phyloP scores from a whole-genome alignment of 2,329 filamentous ascomycete genomes.

The Anthostomella pinea region DNA sequence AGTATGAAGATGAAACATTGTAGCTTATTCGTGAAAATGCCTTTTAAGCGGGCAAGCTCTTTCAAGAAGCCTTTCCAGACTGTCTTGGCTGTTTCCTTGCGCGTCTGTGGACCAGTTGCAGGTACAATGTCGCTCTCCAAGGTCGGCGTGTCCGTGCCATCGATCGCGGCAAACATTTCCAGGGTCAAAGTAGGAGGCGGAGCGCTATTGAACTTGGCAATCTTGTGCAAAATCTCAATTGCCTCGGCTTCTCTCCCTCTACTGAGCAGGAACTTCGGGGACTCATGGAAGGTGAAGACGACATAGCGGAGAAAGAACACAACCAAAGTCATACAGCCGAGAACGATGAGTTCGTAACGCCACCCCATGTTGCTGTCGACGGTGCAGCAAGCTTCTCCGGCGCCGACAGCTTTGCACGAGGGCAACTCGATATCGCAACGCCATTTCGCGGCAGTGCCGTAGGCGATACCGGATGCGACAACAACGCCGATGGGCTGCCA shows the following conservation, averaged over 20 bases:
- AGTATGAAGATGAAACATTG: too few relatives aligned
- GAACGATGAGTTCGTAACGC: constrained; percentile 44
- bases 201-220: constrained; percentile 40
- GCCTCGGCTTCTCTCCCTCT: constrained; percentile 45
- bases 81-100: too few relatives aligned
- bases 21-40: too few relatives aligned
- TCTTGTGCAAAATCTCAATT: constrained; percentile 44
- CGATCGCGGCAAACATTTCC: constrained; percentile 31
- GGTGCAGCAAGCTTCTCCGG: constrained; percentile 36
- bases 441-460: constrained; percentile 41
- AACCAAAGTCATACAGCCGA: constrained; percentile 42
- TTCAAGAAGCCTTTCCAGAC: too few relatives aligned
- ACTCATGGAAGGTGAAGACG: constrained; percentile 46
- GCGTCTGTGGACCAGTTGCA: too few relatives aligned
- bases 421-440: constrained; percentile 34
- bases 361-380: constrained; percentile 47
- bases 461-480: constrained; percentile 38
- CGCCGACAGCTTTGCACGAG: constrained; percentile 21
- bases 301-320: constrained; percentile 45
- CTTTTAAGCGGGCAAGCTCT: too few relatives aligned
- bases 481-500: constrained; percentile 40
- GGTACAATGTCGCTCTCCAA: constrained; percentile 15
- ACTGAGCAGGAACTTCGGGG: constrained; percentile 45
- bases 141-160: constrained; percentile 7
- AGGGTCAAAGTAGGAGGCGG: constrained; percentile 34